A percentile compares a stretch with the other conserved stretches of the same genome.
These are phyloP conservation scores for Ustulina deusta DNA, from an alignment of 2,329 filamentous ascomycete genomes.

Conservation along the genomic window DNA sequence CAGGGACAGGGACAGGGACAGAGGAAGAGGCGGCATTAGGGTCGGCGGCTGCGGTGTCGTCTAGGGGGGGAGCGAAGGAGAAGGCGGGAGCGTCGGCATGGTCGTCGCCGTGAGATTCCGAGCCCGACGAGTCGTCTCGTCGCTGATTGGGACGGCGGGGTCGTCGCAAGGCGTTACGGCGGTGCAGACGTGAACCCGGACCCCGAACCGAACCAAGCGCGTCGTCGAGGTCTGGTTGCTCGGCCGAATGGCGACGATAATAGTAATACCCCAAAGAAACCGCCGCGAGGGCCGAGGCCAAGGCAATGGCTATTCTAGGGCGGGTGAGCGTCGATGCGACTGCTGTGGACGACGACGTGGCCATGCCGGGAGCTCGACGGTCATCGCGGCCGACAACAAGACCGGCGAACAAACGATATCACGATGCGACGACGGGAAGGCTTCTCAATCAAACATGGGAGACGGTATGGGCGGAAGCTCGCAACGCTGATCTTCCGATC, in stretches of 20 bases:
- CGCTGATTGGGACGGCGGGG: conserved; percentile 54
- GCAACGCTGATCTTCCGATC: neutral
- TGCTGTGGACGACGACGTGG: conserved; percentile 58
- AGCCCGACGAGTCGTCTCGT: conserved; percentile 54
- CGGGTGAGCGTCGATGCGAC: conserved; percentile 67
- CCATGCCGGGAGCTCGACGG: conserved; percentile 55
- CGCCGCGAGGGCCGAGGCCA: conserved; percentile 67
- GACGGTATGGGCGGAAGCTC: conserved; percentile 13
- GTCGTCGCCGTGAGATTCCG: conserved; percentile 60
- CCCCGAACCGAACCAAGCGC: conserved; percentile 2
- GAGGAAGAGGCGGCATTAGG: conserved; percentile 40
- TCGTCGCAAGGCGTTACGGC: conserved; percentile 76
- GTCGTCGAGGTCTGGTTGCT: conserved; percentile 29
- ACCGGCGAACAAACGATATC: neutral
- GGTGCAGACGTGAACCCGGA: conserved; percentile 62
- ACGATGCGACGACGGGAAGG: conserved; percentile 3
- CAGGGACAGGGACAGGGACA: conserved; percentile 44
- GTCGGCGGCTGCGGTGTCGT: conserved; percentile 50
- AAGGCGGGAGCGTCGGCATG: conserved; percentile 54
- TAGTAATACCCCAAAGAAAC: conserved; percentile 70
- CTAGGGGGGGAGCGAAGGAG: conserved; percentile 46
- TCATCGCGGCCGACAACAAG: conserved; percentile 45
- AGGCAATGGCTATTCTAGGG: conserved; percentile 66
- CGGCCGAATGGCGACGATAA: conserved; percentile 57
- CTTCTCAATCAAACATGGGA: neutral